Evolutionary conservation across 495 filamentous ascomycete species (phyloP), one percentile per base, ranked within the genome.

Genomic region (Aspergillus ellipticus): DNA sequence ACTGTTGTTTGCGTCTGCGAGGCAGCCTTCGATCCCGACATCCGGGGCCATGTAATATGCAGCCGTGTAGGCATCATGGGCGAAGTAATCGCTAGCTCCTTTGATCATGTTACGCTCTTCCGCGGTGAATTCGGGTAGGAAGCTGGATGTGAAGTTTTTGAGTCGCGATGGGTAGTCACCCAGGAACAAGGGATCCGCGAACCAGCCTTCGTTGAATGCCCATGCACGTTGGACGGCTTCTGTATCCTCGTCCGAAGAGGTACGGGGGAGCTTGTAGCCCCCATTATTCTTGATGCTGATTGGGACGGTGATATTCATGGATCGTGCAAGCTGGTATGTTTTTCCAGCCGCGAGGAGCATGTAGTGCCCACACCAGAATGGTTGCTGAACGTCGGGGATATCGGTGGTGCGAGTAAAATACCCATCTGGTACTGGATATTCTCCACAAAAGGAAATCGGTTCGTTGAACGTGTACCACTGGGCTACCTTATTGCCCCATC

Each of bases 151-250:
- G 65, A 86, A 82, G 63, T 79, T 82, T 54, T 74, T 74, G 80
- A 89, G 87, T 37, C 78, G 83, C 53, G 81, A 78, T 4, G 85
- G 86, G 67, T 89, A 89, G 57, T 85, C 65, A 55, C 84, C 85
- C 10, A 82, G 76, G 75, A 87, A 89, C 61, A 89, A 74, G 39
- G 86, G 85, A 67, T 89, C 85, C 31, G 78, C 85, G 58, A 78
- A 79, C 73, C 76, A 76, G 19, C 72, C 72, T 42, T 77, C 74
- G 35, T 76, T 68, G 49, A 80, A 74, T 51, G 78, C 74, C 60
- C 75, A 66, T 29, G 68, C 68, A 10, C 76, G 70, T 51, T 75
- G 65, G 29, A 61, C 65, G 35, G 76, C 77, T 49, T 66, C 56
- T 51, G 74, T 66, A 3, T 37, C 42, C 3, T 58, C 61, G 22